These are phyloP conservation scores for Fusarium longipes DNA, from an alignment of 2,329 filamentous ascomycete genomes.

Conservation along the genomic window DNA sequence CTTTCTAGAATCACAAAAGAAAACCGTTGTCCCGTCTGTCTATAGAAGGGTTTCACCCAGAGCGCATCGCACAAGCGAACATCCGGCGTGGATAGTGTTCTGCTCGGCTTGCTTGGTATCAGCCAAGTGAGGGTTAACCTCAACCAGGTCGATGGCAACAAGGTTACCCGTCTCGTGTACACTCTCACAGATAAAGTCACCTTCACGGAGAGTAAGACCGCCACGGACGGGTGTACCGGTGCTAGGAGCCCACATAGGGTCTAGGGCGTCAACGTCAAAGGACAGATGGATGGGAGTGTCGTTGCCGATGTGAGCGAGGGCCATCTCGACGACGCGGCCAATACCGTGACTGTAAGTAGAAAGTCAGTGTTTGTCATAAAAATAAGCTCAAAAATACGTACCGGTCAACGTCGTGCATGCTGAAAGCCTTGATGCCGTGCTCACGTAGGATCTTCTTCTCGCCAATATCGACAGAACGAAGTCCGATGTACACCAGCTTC, in stretches of 20 bases:
- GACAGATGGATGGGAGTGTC: slow-evolving; percentile 97
- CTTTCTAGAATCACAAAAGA: not conserved
- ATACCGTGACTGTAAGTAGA: slow-evolving; percentile 78
- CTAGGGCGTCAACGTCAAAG: slow-evolving; percentile 96
- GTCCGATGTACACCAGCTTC: slow-evolving; percentile 96
- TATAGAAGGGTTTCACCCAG: slow-evolving; percentile 90
- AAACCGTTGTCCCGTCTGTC: not conserved
- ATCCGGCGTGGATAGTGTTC: slow-evolving; percentile 91
- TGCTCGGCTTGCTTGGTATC: slow-evolving; percentile 73
- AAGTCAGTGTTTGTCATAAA: slow-evolving; percentile 8
- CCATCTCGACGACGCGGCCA: slow-evolving; percentile 96
- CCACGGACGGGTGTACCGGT: slow-evolving; percentile 96
- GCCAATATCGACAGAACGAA: slow-evolving; percentile 90
- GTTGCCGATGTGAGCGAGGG: slow-evolving; percentile 91
- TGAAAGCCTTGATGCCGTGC: slow-evolving; percentile 93
- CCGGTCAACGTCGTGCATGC: slow-evolving; percentile 98
- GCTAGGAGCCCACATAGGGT: slow-evolving; percentile 95
- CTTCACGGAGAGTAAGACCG: slow-evolving; percentile 91
- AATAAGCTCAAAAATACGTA: slow-evolving; percentile 53
- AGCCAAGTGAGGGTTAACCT: slow-evolving; percentile 81
- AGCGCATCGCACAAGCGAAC: slow-evolving; percentile 90
- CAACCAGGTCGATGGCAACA: slow-evolving; percentile 83
- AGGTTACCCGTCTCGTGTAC: slow-evolving; percentile 84
- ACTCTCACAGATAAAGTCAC: slow-evolving; percentile 94
- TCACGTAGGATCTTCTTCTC: slow-evolving; percentile 94